phyloP scores from a whole-genome alignment of 2,329 filamentous ascomycete genomes.

The Aspergillus pseudoviridinutans region DNA sequence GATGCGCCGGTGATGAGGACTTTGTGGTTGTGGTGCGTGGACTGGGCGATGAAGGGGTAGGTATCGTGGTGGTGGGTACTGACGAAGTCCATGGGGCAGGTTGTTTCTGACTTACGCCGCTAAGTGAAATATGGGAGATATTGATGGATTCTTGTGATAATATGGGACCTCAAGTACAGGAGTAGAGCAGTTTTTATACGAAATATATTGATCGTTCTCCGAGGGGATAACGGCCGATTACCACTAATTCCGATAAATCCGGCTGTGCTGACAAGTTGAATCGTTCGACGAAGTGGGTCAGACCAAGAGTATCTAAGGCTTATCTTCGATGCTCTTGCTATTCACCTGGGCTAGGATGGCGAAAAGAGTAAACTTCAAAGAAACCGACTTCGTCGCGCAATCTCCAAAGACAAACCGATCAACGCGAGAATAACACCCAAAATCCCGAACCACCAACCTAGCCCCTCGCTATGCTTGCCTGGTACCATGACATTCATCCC shows the following conservation, averaged over 20 bases:
- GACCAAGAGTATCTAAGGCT: too few species aligned
- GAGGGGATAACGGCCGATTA: neutral
- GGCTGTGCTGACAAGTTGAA: neutral
- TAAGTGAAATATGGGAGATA: neutral
- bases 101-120: too few species aligned
- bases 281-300: neutral
- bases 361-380: neutral
- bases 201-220: neutral
- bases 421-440: constrained; percentile 40
- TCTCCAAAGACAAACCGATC: constrained; percentile 16
- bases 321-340: too few species aligned
- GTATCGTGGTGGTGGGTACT: constrained; percentile 25
- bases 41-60: constrained; percentile 28
- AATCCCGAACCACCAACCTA: constrained; percentile 48
- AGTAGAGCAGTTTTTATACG: neutral
- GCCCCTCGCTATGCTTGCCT: constrained; percentile 28
- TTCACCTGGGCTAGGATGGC: neutral
- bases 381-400: neutral
- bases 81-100: neutral
- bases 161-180: neutral
- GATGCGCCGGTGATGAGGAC: constrained; percentile 38
- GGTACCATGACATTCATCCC: constrained; percentile 50
- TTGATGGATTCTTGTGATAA: neutral
- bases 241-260: neutral
- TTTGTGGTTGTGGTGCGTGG: constrained; percentile 23